phyloP scores from a whole-genome alignment of 176 grass and related monocot species.

The Cenchrus purpureus region DNA sequence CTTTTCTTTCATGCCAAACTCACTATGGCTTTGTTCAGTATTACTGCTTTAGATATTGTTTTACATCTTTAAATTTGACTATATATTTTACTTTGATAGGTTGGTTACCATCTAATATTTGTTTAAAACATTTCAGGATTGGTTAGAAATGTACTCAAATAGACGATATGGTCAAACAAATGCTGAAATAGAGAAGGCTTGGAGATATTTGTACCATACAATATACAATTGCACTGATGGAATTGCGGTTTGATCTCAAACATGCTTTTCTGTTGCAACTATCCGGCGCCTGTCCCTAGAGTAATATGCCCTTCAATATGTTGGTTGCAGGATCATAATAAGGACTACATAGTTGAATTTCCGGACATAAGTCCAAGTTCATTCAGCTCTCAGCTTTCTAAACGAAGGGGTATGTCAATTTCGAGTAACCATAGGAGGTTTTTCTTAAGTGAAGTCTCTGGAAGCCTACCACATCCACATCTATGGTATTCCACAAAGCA shows the following conservation, averaged over 20 bases:
- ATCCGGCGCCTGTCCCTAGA: slow-evolving; percentile 11
- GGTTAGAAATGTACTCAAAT: slow-evolving; percentile 80
- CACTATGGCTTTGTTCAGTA: slow-evolving; percentile 25
- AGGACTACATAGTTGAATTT: slow-evolving; percentile 93
- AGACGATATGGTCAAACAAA: slow-evolving; percentile 79
- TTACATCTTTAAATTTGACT: slow-evolving; percentile 24
- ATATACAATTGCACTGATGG: slow-evolving; percentile 99
- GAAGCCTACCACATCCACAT: slow-evolving; percentile 71
- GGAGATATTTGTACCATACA: slow-evolving; percentile 81
- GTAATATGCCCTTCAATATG: slow-evolving; percentile 48
- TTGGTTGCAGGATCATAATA: slow-evolving; percentile 84
- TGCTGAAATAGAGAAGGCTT: slow-evolving; percentile 67
- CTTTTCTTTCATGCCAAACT: slow-evolving; percentile 12
- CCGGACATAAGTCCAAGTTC: slow-evolving; percentile 68
- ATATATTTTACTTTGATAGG: not conserved
- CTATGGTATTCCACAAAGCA: slow-evolving; percentile 90
- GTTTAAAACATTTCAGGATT: slow-evolving; percentile 54
- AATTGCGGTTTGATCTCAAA: slow-evolving; percentile 71
- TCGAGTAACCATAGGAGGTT: slow-evolving; percentile 49
- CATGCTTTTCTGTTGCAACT: slow-evolving; percentile 29
- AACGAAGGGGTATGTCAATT: slow-evolving; percentile 50
- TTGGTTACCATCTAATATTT: slow-evolving; percentile 36
- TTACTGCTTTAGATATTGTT: slow-evolving; percentile 23
- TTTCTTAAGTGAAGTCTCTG: slow-evolving; percentile 60
- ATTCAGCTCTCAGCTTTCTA: slow-evolving; percentile 46